Conservation (phyloP, 2,329 filamentous ascomycete species). For the Hymenoscyphus fructigenus region DNA sequence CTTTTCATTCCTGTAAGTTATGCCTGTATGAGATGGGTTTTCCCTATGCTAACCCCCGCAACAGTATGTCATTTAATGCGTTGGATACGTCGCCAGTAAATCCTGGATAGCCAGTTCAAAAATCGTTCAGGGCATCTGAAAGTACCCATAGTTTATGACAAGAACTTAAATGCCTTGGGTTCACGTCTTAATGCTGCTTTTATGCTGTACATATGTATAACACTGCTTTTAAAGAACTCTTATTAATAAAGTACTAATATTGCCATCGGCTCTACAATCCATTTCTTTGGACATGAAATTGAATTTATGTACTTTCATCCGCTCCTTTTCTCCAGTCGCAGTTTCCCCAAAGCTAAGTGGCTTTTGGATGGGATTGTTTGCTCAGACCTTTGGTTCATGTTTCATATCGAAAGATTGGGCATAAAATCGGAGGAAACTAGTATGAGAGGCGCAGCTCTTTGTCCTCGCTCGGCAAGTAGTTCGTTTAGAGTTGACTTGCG, state of each 20-base stretch:
- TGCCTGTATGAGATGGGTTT: neutral
- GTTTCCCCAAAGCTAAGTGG: neutral
- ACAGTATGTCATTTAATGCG: slow-evolving; percentile 8
- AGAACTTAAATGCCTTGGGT: neutral
- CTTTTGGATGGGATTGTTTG: neutral
- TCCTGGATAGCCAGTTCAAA: neutral
- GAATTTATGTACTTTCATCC: neutral
- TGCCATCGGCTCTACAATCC: neutral
- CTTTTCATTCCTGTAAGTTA: slow-evolving; percentile 72
- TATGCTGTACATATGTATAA: neutral
- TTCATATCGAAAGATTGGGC: neutral
- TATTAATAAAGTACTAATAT: neutral
- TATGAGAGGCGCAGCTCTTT: neutral
- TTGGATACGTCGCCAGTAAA: neutral
- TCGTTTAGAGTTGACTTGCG: neutral
- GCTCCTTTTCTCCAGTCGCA: neutral
- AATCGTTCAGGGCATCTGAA: neutral
- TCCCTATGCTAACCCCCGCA: neutral
- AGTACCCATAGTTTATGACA: neutral
- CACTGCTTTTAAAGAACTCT: neutral
- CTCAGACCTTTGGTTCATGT: neutral
- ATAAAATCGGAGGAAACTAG: neutral
- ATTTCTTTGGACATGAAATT: neutral
- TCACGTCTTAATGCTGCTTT: neutral
- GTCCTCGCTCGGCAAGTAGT: neutral